A percentile compares a stretch with the other conserved stretches of the same genome.
Conservation (phyloP, 306 rosid genomes). For the Cucumis melo region DNA sequence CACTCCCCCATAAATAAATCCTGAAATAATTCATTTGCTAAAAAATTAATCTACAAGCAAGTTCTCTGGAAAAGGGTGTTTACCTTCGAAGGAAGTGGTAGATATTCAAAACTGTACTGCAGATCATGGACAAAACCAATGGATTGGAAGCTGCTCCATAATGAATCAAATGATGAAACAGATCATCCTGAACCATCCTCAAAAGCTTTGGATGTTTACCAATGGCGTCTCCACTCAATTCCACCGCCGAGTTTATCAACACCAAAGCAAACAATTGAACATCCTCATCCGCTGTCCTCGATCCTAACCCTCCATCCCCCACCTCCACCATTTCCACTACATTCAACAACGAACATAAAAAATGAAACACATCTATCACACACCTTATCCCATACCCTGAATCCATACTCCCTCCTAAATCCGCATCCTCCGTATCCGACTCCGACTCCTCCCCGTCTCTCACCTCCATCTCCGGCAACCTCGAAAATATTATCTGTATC, state of each 20-base stretch:
- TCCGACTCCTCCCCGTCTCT: slow-evolving; percentile 25
- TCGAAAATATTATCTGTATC: slow-evolving; percentile 46
- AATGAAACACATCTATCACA: slow-evolving; percentile 64
- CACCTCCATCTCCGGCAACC: slow-evolving; percentile 43
- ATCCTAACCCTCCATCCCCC: slow-evolving; percentile 10
- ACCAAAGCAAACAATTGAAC: slow-evolving; percentile 64
- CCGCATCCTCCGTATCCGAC: slow-evolving; percentile 39
- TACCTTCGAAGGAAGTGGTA: slow-evolving; percentile 64
- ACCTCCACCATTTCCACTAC: slow-evolving; percentile 37
- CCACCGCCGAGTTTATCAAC: slow-evolving; percentile 69
- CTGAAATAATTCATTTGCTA: no score
- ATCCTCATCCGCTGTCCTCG: slow-evolving; percentile 58
- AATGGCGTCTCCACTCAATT: slow-evolving; percentile 65
- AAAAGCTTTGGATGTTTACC: slow-evolving; percentile 62
- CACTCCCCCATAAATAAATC: no score
- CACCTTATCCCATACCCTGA: slow-evolving; percentile 53
- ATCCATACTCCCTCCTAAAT: slow-evolving; percentile 15
- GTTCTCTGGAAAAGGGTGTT: not conserved
- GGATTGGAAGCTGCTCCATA: slow-evolving; percentile 66
- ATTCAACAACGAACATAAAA: slow-evolving; percentile 74
- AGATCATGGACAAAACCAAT: slow-evolving; percentile 78
- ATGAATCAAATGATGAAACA: slow-evolving; percentile 81
- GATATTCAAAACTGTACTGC: slow-evolving; percentile 74
- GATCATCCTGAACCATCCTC: slow-evolving; percentile 81
- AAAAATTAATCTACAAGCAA: no score